phyloP scores from a whole-genome alignment of 768 basidiomycete species.

The Psilocybe cyanescens region DNA sequence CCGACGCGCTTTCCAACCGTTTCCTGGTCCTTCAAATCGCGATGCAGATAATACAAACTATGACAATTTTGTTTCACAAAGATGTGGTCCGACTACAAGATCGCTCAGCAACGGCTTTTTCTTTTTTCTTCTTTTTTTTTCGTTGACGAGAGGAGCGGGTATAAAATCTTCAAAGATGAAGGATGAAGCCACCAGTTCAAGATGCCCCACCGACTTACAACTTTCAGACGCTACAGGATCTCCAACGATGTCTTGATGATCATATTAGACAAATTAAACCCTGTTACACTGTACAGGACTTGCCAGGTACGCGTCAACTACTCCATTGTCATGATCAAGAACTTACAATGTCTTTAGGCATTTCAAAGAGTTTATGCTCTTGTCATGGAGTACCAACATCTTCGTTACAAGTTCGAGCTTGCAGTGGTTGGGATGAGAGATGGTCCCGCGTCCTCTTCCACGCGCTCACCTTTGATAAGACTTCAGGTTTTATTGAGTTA shows the following conservation, averaged over 20 bases:
- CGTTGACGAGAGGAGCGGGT: slow-evolving; percentile 34
- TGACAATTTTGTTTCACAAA: slow-evolving; percentile 41
- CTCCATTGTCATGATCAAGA: slow-evolving; percentile 1
- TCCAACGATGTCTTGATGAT: slow-evolving; percentile 55
- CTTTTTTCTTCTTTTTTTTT: slow-evolving; percentile 44
- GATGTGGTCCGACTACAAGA: slow-evolving; percentile 40
- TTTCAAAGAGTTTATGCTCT: slow-evolving; percentile 48
- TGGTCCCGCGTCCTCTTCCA: slow-evolving; percentile 43
- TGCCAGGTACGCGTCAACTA: slow-evolving; percentile 41
- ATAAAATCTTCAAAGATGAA: slow-evolving; percentile 49
- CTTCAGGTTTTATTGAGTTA: slow-evolving; percentile 49
- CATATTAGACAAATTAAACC: slow-evolving; percentile 53
- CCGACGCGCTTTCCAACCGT: slow-evolving; percentile 47
- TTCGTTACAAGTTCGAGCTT: slow-evolving; percentile 55
- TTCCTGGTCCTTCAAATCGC: slow-evolving; percentile 43
- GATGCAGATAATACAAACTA: slow-evolving; percentile 47
- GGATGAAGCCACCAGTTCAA: slow-evolving; percentile 34
- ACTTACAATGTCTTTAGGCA: slow-evolving; percentile 35
- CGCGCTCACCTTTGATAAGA: slow-evolving; percentile 41
- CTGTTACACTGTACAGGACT: slow-evolving; percentile 48
- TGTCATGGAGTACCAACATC: slow-evolving; percentile 49
- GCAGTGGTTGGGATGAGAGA: slow-evolving; percentile 55
- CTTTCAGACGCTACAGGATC: slow-evolving; percentile 49
- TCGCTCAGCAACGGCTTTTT: slow-evolving; percentile 46
- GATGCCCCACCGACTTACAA: slow-evolving; percentile 51